phyloP scores from a whole-genome alignment of 768 basidiomycete genomes.

The Tylopilus subfusipes region DNA sequence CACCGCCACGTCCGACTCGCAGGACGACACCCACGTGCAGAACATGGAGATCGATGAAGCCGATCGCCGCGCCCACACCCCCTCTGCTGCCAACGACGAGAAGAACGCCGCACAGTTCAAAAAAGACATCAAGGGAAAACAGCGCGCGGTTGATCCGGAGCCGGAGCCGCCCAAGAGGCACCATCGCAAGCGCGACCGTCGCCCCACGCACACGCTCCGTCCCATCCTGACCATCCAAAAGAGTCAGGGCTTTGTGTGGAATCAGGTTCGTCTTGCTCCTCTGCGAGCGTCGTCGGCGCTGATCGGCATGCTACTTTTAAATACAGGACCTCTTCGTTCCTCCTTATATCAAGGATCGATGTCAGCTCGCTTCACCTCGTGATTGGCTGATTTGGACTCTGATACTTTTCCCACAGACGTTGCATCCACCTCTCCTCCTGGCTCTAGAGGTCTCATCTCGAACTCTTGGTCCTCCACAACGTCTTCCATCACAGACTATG shows the following conservation, averaged over 20 bases:
- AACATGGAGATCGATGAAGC: slow-evolving; percentile 54
- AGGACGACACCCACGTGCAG: slow-evolving; percentile 43
- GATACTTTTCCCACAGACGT: slow-evolving; percentile 47
- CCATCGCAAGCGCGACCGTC: slow-evolving; percentile 52
- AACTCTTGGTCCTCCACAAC: slow-evolving; percentile 66
- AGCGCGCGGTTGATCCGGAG: slow-evolving; percentile 69
- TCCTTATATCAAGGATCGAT: slow-evolving; percentile 87
- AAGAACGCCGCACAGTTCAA: slow-evolving; percentile 40
- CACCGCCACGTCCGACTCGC: slow-evolving; percentile 21
- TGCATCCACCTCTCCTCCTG: slow-evolving; percentile 79
- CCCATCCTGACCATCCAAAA: slow-evolving; percentile 84
- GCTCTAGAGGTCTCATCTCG: slow-evolving; percentile 60
- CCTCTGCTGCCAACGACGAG: slow-evolving; percentile 23
- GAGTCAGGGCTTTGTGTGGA: slow-evolving; percentile 90
- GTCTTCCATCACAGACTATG: slow-evolving; percentile 68
- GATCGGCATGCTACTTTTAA: not conserved
- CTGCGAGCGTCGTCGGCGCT: not conserved
- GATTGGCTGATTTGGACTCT: slow-evolving; percentile 6
- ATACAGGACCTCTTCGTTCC: slow-evolving; percentile 82
- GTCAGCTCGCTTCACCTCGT: slow-evolving; percentile 45
- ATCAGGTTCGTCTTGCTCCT: slow-evolving; percentile 58
- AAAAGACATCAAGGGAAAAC: slow-evolving; percentile 76
- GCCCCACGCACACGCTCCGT: slow-evolving; percentile 59
- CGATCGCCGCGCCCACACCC: slow-evolving; percentile 24
- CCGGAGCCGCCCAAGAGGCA: slow-evolving; percentile 48